A percentile compares a stretch with the other conserved stretches of the same genome.
Conservation (phyloP, 2,329 filamentous ascomycete genomes). For the Ophiocordyceps camponoti-leonardi region DNA sequence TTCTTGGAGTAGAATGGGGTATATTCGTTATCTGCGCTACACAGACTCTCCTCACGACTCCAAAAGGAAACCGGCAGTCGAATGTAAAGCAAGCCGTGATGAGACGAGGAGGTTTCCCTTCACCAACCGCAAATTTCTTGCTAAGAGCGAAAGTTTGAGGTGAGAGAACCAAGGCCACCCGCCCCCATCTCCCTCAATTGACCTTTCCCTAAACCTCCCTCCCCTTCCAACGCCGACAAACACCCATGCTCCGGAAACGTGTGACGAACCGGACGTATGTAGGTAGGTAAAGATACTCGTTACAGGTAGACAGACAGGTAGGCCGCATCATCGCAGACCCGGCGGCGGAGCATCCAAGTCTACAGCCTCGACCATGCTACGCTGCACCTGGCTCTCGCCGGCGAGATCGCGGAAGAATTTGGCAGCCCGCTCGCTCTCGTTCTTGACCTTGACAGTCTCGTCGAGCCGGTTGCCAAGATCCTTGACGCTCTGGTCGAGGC, state of each 20-base stretch:
- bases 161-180: background rate
- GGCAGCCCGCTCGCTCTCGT: slow-evolving; percentile 69
- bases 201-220: background rate
- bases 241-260: background rate
- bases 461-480: slow-evolving; percentile 63
- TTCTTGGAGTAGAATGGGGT: background rate
- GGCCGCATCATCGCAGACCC: slow-evolving; percentile 10
- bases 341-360: slow-evolving; percentile 37
- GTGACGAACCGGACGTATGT: background rate
- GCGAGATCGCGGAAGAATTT: slow-evolving; percentile 87
- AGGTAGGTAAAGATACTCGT: background rate
- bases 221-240: background rate
- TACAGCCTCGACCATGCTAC: slow-evolving; percentile 29
- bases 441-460: slow-evolving; percentile 65
- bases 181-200: background rate
- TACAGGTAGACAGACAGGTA: background rate
- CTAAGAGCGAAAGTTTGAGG: background rate
- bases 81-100: background rate
- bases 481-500: slow-evolving; percentile 72
- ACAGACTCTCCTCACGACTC: background rate
- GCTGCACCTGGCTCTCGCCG: slow-evolving; percentile 39
- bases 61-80: background rate
- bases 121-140: background rate
- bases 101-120: background rate
- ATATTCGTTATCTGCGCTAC: background rate